Percentiles rank a stretch among this genome's conserved stretches.
These are phyloP conservation scores for Debaryomyces prosopidis DNA, from an alignment of 805 yeast species.

Conservation along the genomic window DNA sequence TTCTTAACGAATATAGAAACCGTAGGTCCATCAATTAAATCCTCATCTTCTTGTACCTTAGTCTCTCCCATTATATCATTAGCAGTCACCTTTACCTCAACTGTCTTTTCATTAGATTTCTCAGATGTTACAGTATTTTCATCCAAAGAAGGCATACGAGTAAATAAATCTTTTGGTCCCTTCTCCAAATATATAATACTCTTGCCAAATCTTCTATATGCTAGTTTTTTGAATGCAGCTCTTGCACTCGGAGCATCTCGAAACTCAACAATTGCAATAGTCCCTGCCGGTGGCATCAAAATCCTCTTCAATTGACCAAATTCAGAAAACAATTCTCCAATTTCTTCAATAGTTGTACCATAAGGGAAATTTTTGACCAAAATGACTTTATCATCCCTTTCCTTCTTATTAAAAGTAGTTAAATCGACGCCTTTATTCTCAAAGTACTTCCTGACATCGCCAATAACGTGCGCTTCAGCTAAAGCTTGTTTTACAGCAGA, in stretches of 20 bases:
- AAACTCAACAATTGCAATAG: slow-evolving; percentile 91
- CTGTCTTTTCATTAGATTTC: slow-evolving; percentile 34
- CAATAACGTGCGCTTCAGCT: slow-evolving; percentile 95
- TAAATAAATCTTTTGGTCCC: slow-evolving; percentile 84
- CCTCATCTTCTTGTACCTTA: slow-evolving; percentile 30
- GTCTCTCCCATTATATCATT: slow-evolving; percentile 41
- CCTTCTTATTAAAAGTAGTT: slow-evolving; percentile 61
- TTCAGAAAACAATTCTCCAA: slow-evolving; percentile 77
- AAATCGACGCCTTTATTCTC: slow-evolving; percentile 85
- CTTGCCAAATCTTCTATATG: slow-evolving; percentile 85
- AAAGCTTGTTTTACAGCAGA: slow-evolving; percentile 96
- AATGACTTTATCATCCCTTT: slow-evolving; percentile 77
- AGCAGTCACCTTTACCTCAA: slow-evolving; percentile 47
- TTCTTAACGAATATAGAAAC: slow-evolving; percentile 91
- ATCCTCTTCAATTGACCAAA: slow-evolving; percentile 79
- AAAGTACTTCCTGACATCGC: slow-evolving; percentile 85
- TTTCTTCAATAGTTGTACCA: slow-evolving; percentile 78
- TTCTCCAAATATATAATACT: slow-evolving; percentile 88
- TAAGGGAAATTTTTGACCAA: slow-evolving; percentile 88
- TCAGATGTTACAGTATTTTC: slow-evolving; percentile 30
- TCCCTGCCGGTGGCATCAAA: slow-evolving; percentile 94
- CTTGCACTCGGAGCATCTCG: slow-evolving; percentile 82
- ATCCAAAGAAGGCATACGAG: slow-evolving; percentile 50
- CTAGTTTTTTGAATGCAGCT: slow-evolving; percentile 82
- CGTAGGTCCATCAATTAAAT: slow-evolving; percentile 64